Evolutionary conservation across 2,329 filamentous ascomycete genomes (phyloP).

Genomic region (Penicillium hesseltinei): DNA sequence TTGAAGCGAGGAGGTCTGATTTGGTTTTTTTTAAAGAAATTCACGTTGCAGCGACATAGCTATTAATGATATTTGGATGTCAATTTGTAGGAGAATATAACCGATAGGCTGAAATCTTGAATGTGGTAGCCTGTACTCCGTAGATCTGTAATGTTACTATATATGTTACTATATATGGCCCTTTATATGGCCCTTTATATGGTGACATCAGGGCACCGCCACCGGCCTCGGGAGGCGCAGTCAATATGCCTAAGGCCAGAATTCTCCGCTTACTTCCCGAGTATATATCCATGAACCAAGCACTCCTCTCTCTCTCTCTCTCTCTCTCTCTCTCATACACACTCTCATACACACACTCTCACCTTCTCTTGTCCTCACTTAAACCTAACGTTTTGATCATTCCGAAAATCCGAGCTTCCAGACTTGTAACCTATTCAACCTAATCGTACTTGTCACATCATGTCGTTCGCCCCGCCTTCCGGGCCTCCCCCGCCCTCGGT

Average conservation of each 20-base stretch:
- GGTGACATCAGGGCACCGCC: slow-evolving; percentile 20
- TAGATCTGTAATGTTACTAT: too few species aligned
- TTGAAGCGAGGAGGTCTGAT: background rate
- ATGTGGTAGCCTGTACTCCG: background rate
- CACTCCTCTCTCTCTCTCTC: background rate
- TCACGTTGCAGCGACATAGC: background rate
- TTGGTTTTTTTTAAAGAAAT: background rate
- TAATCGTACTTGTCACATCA: slow-evolving; percentile 9
- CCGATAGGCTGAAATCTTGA: background rate
- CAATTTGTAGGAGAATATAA: background rate
- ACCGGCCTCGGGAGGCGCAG: slow-evolving; percentile 15
- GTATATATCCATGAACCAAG: background rate
- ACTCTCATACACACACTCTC: too few species aligned
- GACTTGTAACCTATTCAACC: background rate
- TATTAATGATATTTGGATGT: background rate
- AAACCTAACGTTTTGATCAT: background rate
- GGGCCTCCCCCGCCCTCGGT: slow-evolving; percentile 59
- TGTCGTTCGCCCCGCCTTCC: slow-evolving; percentile 44
- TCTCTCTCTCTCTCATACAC: background rate
- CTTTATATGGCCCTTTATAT: background rate
- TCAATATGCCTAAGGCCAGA: slow-evolving; percentile 7
- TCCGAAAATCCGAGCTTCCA: background rate
- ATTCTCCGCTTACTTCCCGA: slow-evolving; percentile 3
- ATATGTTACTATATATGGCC: too few species aligned
- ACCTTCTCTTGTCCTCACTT: background rate